These are phyloP conservation scores for Xanthoparmelia taractica DNA, from an alignment of 495 filamentous ascomycete species.

Conservation along the genomic window DNA sequence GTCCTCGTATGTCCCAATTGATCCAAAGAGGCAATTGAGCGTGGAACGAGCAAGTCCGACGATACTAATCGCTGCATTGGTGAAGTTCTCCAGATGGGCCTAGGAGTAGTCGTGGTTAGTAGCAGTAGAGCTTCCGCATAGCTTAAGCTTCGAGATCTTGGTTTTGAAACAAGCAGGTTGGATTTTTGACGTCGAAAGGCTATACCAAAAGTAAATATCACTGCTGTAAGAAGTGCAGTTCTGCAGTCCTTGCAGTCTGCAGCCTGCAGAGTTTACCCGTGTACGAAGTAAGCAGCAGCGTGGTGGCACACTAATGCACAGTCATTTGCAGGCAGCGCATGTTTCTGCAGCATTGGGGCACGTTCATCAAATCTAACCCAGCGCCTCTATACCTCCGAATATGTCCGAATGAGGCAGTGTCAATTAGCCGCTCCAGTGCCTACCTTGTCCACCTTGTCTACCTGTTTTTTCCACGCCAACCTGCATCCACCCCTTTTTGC, in stretches of 20 bases:
- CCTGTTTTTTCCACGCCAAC: not conserved
- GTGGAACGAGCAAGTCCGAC: not conserved
- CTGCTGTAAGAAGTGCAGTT: not conserved
- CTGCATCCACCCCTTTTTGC: no score
- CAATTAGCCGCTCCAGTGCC: slow-evolving; percentile 10
- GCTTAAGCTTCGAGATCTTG: not conserved
- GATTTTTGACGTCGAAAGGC: not conserved
- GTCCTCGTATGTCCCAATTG: not conserved
- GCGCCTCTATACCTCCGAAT: not conserved
- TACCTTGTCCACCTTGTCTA: not conserved
- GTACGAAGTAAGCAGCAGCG: not conserved
- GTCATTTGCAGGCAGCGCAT: no score
- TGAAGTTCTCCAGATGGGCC: not conserved
- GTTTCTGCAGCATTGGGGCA: not conserved
- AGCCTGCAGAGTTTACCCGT: no score
- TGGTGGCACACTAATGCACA: no score
- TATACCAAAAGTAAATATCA: not conserved
- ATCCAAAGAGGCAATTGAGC: not conserved
- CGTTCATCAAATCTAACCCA: not conserved
- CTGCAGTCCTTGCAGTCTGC: no score
- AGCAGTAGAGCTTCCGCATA: no score
- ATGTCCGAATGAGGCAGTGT: slow-evolving; percentile 1
- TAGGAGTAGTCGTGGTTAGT: not conserved
- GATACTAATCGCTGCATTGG: not conserved
- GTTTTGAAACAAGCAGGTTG: not conserved